A percentile compares a stretch with the other conserved stretches of the same genome.
Conservation (phyloP, 179 eudicot species). For the Beta macrorhiza region DNA sequence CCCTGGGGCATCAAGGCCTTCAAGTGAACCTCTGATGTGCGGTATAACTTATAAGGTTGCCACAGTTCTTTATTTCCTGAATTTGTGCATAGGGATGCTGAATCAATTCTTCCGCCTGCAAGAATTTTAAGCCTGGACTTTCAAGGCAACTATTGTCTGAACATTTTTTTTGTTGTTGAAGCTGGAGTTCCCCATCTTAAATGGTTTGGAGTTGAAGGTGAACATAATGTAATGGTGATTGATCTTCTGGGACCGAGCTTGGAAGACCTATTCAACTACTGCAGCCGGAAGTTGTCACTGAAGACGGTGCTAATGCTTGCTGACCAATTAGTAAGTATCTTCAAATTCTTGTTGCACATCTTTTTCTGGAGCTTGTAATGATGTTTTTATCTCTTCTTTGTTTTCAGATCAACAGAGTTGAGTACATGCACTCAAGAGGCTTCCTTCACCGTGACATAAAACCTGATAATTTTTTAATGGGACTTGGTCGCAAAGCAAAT, state of each 20-base stretch:
- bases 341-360: not conserved
- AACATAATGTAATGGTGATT: constrained; percentile 90
- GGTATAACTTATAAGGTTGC: not conserved
- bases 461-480: constrained; percentile 98
- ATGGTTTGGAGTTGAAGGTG: constrained; percentile 93
- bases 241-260: constrained; percentile 98
- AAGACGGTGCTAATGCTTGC: constrained; percentile 98
- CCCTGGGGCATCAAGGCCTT: not conserved
- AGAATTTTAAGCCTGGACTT: no score
- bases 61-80: not conserved
- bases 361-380: constrained; percentile 12
- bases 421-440: constrained; percentile 91
- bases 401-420: constrained; percentile 82
- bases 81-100: not conserved
- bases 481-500: constrained; percentile 96
- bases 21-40: no score
- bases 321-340: constrained; percentile 74
- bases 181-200: constrained; percentile 85
- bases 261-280: constrained; percentile 91
- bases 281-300: constrained; percentile 74
- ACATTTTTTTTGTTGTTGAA: constrained; percentile 28
- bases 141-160: not conserved
- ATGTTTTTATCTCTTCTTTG: constrained; percentile 11
- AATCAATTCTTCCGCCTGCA: not conserved
- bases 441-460: constrained; percentile 98